Evolutionary conservation across 805 yeast species (phyloP).

Genomic region (Ogataea sp.): DNA sequence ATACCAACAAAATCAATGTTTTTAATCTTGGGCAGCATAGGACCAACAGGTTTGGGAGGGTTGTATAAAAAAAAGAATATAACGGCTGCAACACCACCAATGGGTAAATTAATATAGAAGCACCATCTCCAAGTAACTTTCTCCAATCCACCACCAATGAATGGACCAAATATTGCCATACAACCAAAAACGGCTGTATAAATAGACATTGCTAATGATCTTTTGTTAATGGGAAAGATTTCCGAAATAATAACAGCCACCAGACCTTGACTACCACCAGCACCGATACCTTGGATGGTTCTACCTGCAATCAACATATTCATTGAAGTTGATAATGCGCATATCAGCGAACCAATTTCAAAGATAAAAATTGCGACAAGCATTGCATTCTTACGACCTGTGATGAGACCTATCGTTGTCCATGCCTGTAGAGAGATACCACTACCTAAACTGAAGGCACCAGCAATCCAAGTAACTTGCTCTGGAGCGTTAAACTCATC

Average conservation of each 20-base stretch:
- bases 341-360: conserved; percentile 53
- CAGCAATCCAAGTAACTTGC: conserved; percentile 49
- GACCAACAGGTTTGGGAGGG: conserved; percentile 39
- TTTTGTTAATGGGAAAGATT: conserved; percentile 34
- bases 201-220: conserved; percentile 31
- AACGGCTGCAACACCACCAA: conserved; percentile 43
- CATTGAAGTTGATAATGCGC: conserved; percentile 49
- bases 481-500: conserved; percentile 39
- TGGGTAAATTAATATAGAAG: conserved; percentile 59
- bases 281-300: conserved; percentile 64
- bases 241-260: conserved; percentile 51
- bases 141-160: conserved; percentile 60
- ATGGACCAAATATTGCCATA: conserved; percentile 52
- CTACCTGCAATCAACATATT: conserved; percentile 63
- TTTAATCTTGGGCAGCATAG: conserved; percentile 27
- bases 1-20: conserved; percentile 45
- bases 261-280: conserved; percentile 56
- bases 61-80: conserved; percentile 33
- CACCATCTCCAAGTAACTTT: conserved; percentile 69
- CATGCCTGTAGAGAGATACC: conserved; percentile 47
- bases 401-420: conserved; percentile 47
- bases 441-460: conserved; percentile 47
- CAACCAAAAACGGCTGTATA: conserved; percentile 37
- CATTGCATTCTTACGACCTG: conserved; percentile 48
- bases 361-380: conserved; percentile 43